Base-by-base conservation (phyloP, 371 early-diverging fungal genomes). In the Batkoa obscura region DNA sequence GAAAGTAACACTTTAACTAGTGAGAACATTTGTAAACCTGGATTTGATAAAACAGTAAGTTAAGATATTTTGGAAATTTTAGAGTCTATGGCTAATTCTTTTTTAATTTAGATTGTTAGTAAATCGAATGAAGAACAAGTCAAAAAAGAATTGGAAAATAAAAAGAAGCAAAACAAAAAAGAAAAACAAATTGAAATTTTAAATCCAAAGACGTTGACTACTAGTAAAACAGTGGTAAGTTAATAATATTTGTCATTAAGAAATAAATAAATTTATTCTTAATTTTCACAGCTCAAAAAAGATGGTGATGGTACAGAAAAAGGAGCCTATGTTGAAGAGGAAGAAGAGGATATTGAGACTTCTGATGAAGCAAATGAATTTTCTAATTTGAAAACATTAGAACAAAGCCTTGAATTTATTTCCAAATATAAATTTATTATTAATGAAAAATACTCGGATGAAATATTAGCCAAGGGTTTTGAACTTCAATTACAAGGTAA, bases 391-490 rank as follows among this genome's bases (percentile, higher is more conserved):
- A 72, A 69, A 43, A 73, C 73, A 31, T 76, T 89, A 57, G 83
- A 82, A 36, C 72, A 75, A 12, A 76, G 80, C 38, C 74, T 71
- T 61, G 69, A 74, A 43, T 88, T 73, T 51, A 74, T 94, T 36
- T 63, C 64, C 34, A 70, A 74, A 34, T 68, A 92, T 61, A 75
- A 83, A 15, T 69, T 75, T 13, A 70, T 94, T 31, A 78, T 83
- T 32, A 74, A 68, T 34, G 78, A 80, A 57, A 73, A 67, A 38
- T 77, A 75, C 50, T 75, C 81, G 3, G 92, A 94, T 66, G 78
- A 88, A 64, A 81, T 94, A 45, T 68, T 94, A 55, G 88, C 86
- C 0, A 80, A 86, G 49, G 94, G 89, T 6, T 91, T 94, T 59
- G 75, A 79, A 30, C 66, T 74, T 13, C 80, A 89, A 62, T 75